phyloP scores from a whole-genome alignment of 768 basidiomycete species.

The Filobasidium floriforme region DNA sequence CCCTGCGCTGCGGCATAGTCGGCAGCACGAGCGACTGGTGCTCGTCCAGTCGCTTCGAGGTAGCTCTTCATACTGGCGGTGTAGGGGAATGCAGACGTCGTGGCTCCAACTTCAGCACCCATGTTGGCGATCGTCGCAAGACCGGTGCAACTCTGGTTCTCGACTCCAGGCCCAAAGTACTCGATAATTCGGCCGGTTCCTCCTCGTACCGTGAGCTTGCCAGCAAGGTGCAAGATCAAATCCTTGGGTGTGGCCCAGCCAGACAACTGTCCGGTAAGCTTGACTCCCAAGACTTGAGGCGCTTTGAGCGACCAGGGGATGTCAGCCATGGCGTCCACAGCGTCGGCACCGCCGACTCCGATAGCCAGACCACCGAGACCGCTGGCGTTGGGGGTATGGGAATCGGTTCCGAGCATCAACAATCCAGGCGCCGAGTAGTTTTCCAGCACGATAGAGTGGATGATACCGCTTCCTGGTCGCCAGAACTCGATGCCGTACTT shows the following conservation, averaged over 20 bases:
- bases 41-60: constrained; percentile 79
- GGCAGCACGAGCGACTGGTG: constrained; percentile 74
- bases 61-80: constrained; percentile 81
- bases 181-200: constrained; percentile 94
- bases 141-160: constrained; percentile 83
- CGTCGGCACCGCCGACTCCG: constrained; percentile 95
- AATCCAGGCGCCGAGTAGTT: constrained; percentile 94
- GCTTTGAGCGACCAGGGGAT: constrained; percentile 98
- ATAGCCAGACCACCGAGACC: constrained; percentile 94
- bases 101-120: constrained; percentile 99
- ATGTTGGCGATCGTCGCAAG: constrained; percentile 95
- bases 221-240: constrained; percentile 86
- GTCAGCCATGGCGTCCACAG: constrained; percentile 91
- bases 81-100: constrained; percentile 96
- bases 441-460: constrained; percentile 96
- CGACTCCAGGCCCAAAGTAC: constrained; percentile 91
- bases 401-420: constrained; percentile 73
- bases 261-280: constrained; percentile 73
- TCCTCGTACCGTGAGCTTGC: constrained; percentile 91
- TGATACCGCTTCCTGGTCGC: constrained; percentile 75
- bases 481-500: constrained; percentile 86
- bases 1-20: constrained; percentile 70
- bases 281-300: constrained; percentile 70
- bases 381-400: constrained; percentile 96
- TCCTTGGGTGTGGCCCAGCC: constrained; percentile 97